A percentile compares a stretch with the other conserved stretches of the same genome.
phyloP scores from a whole-genome alignment of 2,329 filamentous ascomycete species.

The Fusarium devonianum region DNA sequence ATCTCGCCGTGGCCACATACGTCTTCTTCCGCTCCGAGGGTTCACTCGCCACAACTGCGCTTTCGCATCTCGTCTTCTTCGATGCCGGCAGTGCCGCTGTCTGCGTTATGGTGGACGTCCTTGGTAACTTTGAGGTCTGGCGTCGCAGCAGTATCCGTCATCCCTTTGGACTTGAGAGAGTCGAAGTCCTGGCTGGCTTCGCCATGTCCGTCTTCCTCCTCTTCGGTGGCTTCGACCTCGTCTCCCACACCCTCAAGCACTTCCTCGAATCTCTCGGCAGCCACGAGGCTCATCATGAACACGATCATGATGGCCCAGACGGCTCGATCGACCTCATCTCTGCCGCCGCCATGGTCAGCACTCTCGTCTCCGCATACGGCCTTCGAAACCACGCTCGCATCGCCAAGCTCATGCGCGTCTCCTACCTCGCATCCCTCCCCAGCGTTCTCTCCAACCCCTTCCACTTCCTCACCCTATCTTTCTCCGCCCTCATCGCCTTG shows the following conservation, averaged over 20 bases:
- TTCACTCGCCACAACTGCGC: constrained; percentile 86
- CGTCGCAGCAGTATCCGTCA: constrained; percentile 89
- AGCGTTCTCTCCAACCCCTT: constrained; percentile 92
- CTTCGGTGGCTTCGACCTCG: constrained; percentile 96
- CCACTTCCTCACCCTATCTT: constrained; percentile 91
- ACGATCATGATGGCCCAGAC: constrained; percentile 69
- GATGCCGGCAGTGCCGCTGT: constrained; percentile 91
- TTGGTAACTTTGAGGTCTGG: constrained; percentile 98
- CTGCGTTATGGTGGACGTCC: constrained; percentile 90
- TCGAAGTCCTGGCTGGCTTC: constrained; percentile 93
- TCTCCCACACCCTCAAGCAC: constrained; percentile 93
- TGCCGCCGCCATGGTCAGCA: constrained; percentile 81
- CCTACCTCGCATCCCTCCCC: constrained; percentile 81
- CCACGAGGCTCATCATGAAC: constrained; percentile 76
- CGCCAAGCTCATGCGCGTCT: constrained; percentile 87
- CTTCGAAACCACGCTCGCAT: constrained; percentile 92
- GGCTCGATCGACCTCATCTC: constrained; percentile 84
- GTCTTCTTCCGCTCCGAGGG: constrained; percentile 87
- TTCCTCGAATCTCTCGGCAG: constrained; percentile 70
- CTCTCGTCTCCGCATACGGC: constrained; percentile 83
- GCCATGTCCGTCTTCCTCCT: constrained; percentile 94
- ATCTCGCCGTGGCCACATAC: constrained; percentile 81
- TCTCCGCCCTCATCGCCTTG: constrained; percentile 79
- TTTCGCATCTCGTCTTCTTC: constrained; percentile 94
- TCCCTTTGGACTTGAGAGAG: constrained; percentile 90